Conservation (phyloP, 2,329 filamentous ascomycete species). For the Corynespora cassiicola region DNA sequence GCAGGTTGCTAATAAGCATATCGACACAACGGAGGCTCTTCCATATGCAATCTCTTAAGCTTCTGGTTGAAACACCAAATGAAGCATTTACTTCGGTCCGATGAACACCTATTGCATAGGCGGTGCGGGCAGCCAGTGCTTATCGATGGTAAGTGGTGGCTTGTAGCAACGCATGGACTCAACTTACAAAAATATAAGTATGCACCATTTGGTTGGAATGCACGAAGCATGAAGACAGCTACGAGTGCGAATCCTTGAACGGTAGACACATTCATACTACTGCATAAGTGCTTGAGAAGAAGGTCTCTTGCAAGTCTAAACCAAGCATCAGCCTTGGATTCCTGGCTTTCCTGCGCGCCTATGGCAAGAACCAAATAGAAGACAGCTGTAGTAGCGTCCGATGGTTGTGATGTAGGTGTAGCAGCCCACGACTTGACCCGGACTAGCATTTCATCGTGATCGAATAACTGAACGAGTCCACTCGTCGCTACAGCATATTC, state of each 20-base stretch:
- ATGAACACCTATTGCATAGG: constrained; percentile 61
- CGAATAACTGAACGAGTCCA: constrained; percentile 57
- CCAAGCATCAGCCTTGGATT: constrained; percentile 53
- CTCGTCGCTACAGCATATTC: constrained; percentile 56
- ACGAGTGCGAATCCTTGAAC: constrained; percentile 60
- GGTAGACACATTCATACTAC: constrained; percentile 57
- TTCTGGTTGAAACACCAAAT: constrained; percentile 51
- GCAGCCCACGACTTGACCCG: constrained; percentile 36
- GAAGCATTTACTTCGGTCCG: constrained; percentile 59
- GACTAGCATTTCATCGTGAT: constrained; percentile 40
- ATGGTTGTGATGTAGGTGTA: constrained; percentile 18
- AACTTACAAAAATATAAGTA: constrained; percentile 56
- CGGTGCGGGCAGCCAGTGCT: constrained; percentile 57
- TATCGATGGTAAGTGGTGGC: no score
- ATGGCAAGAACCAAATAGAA: constrained; percentile 61
- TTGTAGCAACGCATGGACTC: no score
- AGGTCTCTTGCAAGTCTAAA: constrained; percentile 55
- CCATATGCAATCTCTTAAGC: constrained; percentile 58
- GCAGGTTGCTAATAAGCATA: constrained; percentile 57
- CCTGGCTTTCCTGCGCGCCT: constrained; percentile 53
- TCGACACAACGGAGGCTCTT: constrained; percentile 60
- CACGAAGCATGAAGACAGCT: constrained; percentile 60
- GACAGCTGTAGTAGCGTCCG: constrained; percentile 55
- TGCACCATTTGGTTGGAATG: constrained; percentile 59
- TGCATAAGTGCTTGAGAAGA: constrained; percentile 54